Percentiles rank a stretch among this genome's conserved stretches.
phyloP scores from a whole-genome alignment of 768 basidiomycete genomes.

The Pleurotus ostreatus region DNA sequence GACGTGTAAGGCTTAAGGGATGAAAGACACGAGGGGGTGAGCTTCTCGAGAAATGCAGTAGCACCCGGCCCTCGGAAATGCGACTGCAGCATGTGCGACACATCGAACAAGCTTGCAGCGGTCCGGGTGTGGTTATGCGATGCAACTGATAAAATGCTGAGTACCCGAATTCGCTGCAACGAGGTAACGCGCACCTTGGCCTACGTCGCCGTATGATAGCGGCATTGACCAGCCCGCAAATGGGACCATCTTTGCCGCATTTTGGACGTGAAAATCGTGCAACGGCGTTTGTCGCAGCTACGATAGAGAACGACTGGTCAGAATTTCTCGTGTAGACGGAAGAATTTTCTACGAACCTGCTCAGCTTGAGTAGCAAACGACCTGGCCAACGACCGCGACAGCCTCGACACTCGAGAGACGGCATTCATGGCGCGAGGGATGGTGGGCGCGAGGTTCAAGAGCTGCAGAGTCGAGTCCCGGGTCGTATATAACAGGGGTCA shows the following conservation, averaged over 20 bases:
- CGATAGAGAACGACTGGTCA: background rate
- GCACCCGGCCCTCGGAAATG: constrained; percentile 80
- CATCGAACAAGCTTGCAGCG: constrained; percentile 88
- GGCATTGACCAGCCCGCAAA: constrained; percentile 98
- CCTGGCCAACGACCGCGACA: constrained; percentile 4
- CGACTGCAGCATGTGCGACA: constrained; percentile 97
- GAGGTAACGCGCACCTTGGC: constrained; percentile 53
- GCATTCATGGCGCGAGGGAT: constrained; percentile 1
- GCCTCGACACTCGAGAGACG: background rate
- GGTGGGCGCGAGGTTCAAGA: background rate
- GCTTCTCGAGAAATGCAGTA: constrained; percentile 80
- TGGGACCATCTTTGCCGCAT: constrained; percentile 91
- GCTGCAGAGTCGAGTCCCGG: background rate
- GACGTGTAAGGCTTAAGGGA: constrained; percentile 69
- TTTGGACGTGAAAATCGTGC: constrained; percentile 83
- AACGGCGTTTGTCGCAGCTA: constrained; percentile 53
- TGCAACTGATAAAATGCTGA: constrained; percentile 48
- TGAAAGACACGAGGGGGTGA: constrained; percentile 81
- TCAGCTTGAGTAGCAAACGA: constrained; percentile 3
- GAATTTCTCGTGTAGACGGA: background rate
- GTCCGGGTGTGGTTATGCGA: constrained; percentile 88
- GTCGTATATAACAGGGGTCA: constrained; percentile 2
- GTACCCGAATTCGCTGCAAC: background rate
- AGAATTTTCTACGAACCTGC: background rate
- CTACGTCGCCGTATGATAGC: constrained; percentile 75